These are phyloP conservation scores for Fusarium chuoi DNA, from an alignment of 2,329 filamentous ascomycete species.

Conservation along the genomic window DNA sequence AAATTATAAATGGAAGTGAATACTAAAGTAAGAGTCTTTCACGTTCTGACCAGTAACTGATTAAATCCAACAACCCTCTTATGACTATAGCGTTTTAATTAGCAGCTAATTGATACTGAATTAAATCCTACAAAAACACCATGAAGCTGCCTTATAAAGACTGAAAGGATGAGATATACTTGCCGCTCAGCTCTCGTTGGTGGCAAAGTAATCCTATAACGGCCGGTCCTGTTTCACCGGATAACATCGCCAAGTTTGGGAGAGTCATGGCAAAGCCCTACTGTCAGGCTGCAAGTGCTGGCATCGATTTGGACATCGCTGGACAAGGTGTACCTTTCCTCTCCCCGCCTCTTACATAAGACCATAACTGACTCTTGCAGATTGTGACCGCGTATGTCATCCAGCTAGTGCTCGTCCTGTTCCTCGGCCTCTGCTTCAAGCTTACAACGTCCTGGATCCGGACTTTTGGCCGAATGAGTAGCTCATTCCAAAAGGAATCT, in stretches of 20 bases:
- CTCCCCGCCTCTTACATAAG: accelerated
- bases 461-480: not conserved
- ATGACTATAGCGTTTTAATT: no score
- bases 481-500: not conserved
- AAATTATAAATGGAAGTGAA: no score
- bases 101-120: no score
- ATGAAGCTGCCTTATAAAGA: no score
- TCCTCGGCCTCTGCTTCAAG: not conserved
- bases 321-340: not conserved
- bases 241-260: not conserved
- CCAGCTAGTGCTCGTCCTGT: not conserved
- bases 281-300: not conserved
- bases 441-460: not conserved
- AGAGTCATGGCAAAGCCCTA: not conserved
- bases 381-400: not conserved
- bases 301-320: not conserved
- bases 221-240: not conserved
- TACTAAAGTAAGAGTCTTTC: no score
- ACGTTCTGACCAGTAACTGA: no score
- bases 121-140: no score
- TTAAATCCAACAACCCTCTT: no score
- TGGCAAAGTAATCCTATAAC: not conserved
- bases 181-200: no score
- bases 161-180: no score
- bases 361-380: not conserved